A percentile compares a stretch with the other conserved stretches of the same genome.
These are phyloP conservation scores for Hysterangium stoloniferum DNA, from an alignment of 768 basidiomycete genomes.

Conservation along the genomic window DNA sequence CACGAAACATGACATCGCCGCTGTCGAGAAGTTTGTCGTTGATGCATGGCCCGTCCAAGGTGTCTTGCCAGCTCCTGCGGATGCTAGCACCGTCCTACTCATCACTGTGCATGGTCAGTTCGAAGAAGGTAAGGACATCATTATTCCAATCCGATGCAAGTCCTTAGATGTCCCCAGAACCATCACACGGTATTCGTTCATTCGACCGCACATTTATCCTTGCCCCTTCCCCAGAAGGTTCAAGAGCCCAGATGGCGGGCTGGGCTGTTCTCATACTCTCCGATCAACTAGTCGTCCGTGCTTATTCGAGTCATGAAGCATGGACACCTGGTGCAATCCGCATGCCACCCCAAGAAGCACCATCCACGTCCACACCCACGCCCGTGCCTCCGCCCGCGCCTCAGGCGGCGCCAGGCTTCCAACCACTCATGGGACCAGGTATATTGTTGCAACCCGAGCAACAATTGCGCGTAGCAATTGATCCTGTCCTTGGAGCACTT, in stretches of 20 bases:
- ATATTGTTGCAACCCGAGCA: conserved; percentile 15
- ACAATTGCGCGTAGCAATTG: not conserved
- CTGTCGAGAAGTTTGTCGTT: conserved; percentile 76
- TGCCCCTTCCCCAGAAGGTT: conserved; percentile 70
- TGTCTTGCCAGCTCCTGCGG: conserved; percentile 37
- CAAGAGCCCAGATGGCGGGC: conserved; percentile 74
- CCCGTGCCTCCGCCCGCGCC: conserved; percentile 20
- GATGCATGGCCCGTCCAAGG: conserved; percentile 80
- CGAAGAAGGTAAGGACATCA: conserved; percentile 56
- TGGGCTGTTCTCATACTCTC: conserved; percentile 91
- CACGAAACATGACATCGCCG: conserved; percentile 76
- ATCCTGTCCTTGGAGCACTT: conserved; percentile 27
- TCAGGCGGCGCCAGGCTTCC: too few species aligned
- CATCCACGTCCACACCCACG: conserved; percentile 21
- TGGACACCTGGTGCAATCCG: conserved; percentile 72
- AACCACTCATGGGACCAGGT: too few species aligned
- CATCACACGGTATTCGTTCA: conserved; percentile 73
- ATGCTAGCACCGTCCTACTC: conserved; percentile 39
- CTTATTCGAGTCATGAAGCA: conserved; percentile 75
- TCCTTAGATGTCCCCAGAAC: conserved; percentile 33
- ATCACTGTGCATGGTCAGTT: conserved; percentile 86
- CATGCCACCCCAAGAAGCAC: conserved; percentile 46
- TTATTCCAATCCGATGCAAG: conserved; percentile 11
- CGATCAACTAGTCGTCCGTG: conserved; percentile 76
- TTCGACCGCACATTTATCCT: conserved; percentile 92